These are phyloP conservation scores for Curvularia sp. DNA, from an alignment of 2,329 filamentous ascomycete genomes.

Conservation along the genomic window DNA sequence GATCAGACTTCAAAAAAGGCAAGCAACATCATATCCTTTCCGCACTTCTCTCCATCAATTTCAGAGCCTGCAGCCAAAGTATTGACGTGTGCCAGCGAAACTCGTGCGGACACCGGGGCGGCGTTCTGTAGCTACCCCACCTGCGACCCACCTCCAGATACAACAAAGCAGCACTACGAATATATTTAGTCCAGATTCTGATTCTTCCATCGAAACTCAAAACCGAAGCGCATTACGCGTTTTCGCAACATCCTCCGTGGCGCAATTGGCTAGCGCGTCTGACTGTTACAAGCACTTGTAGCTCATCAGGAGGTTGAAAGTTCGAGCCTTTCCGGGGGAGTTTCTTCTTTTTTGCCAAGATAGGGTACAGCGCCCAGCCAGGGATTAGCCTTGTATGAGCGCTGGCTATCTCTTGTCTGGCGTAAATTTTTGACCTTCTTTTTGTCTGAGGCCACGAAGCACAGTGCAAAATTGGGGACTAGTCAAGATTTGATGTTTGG, in stretches of 20 bases:
- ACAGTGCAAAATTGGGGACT: background rate
- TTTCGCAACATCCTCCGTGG: slow-evolving; percentile 38
- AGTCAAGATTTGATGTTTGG: too few relatives aligned
- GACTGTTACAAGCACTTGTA: slow-evolving; percentile 59
- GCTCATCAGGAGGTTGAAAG: slow-evolving; percentile 32
- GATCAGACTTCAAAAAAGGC: too few relatives aligned
- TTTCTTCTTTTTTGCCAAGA: background rate
- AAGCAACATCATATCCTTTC: too few relatives aligned
- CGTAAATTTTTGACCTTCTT: background rate
- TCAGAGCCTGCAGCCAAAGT: too few relatives aligned
- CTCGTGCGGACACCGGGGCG: too few relatives aligned
- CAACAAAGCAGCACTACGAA: background rate
- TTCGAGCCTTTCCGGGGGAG: slow-evolving; percentile 39
- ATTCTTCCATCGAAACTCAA: too few relatives aligned
- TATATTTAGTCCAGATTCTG: background rate
- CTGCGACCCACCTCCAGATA: background rate
- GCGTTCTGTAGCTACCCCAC: too few relatives aligned
- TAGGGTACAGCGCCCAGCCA: background rate
- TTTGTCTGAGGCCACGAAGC: background rate
- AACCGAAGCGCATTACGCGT: too few relatives aligned
- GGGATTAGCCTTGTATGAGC: background rate
- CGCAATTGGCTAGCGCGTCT: slow-evolving; percentile 65
- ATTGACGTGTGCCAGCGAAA: too few relatives aligned
- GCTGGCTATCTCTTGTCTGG: background rate
- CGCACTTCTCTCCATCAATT: too few relatives aligned